A percentile compares a stretch with the other conserved stretches of the same genome.
Evolutionary conservation across 225 moss, liverwort and hornwort species (phyloP).

Genomic region (Sphagnum contortum): DNA sequence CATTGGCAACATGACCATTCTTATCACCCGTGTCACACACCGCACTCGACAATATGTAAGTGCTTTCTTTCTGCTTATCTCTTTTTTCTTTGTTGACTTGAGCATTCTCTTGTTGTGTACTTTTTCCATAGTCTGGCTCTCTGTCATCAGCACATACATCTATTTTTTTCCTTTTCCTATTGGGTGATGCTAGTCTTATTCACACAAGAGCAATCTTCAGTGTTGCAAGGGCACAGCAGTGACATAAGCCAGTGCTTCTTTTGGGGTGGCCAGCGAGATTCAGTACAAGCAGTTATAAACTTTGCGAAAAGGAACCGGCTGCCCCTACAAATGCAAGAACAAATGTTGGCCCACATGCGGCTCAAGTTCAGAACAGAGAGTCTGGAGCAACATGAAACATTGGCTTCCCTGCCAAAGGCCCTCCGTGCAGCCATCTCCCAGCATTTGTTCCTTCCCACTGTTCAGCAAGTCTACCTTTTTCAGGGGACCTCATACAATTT

Average conservation of each 20-base stretch:
- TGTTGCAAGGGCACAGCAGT: no score
- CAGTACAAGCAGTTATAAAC: slow-evolving; percentile 72
- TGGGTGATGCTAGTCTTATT: no score
- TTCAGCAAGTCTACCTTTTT: slow-evolving; percentile 79
- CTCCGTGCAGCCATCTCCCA: slow-evolving; percentile 69
- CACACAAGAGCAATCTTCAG: no score
- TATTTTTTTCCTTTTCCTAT: no score
- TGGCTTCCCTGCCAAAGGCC: slow-evolving; percentile 54
- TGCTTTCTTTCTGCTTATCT: background rate
- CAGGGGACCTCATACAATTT: slow-evolving; percentile 78
- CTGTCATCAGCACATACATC: no score
- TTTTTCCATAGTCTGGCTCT: no score
- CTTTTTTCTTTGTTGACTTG: no score
- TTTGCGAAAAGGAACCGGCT: slow-evolving; percentile 70
- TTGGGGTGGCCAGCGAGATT: slow-evolving; percentile 53
- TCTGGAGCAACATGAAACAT: slow-evolving; percentile 54
- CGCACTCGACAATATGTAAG: slow-evolving; percentile 88
- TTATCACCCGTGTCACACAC: slow-evolving; percentile 76
- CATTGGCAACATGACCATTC: slow-evolving; percentile 98
- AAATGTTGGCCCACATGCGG: slow-evolving; percentile 83
- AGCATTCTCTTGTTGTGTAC: no score
- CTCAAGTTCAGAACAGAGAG: slow-evolving; percentile 85
- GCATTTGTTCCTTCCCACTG: slow-evolving; percentile 66
- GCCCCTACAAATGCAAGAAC: slow-evolving; percentile 65
- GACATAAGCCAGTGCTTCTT: no score